Base-by-base conservation (phyloP, 2,329 filamentous ascomycete genomes). In the Teratosphaeria zuluensis region DNA sequence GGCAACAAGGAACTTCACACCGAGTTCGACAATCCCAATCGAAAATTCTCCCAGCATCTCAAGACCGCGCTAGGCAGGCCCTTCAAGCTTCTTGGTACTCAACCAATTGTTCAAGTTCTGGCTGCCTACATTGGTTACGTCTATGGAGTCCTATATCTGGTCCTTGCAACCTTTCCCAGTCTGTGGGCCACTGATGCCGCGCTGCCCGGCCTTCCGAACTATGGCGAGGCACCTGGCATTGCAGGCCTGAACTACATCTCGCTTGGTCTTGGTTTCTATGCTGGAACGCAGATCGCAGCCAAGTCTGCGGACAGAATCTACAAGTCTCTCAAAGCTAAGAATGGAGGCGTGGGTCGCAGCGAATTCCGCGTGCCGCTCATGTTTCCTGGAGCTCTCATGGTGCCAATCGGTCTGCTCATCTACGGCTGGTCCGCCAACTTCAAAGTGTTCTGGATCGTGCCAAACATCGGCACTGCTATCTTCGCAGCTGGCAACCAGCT, bases 1-100 rank as follows among this genome's bases (percentile, higher is more conserved):
- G 81, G 80, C 30, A 86, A 86, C 77, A 66, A 74, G 55, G 81
- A 82, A 2, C 77, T 85, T 31, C 80, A 81, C 68, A 86, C 85
- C 52, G 70, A 72, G 59, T 72, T 71, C 59, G 71, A 73, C 57
- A 71, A 69, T 48, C 70, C 71, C 1, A 68, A 68, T 24, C 66
- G 69, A 53, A 71, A 65, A 46, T 66, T 73, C 58, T 62, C 63
- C 33, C 65, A 62, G 42, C 70, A 72, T 57, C 54, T 72, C 16
- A 62, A 62, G 8, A 69, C 68, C 6, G 71, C 71, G 3, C 65
- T 73, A 31, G 66, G 69, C 16, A 65, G 72, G 3, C 72, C 72
- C 1, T 71, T 73, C 61, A 68, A 65, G 46, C 66, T 74, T 31
- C 66, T 74, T 31, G 65, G 65, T 61, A 74, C 71, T 0, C 71